These are phyloP conservation scores for Sanguinoderma infundibulare DNA, from an alignment of 1,284 basidiomycete species.

Conservation along the genomic window DNA sequence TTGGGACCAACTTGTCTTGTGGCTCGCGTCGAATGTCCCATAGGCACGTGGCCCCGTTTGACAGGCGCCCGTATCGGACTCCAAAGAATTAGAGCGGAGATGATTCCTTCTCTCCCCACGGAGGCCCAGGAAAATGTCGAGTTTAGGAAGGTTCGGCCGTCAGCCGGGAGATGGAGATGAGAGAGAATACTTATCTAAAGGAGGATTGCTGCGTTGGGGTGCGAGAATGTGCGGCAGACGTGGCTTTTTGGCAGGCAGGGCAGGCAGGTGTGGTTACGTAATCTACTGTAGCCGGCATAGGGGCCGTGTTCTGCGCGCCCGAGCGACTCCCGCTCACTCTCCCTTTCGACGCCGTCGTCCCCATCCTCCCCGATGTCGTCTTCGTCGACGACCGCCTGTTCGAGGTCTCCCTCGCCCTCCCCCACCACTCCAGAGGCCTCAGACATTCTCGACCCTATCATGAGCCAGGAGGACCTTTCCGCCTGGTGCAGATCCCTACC, in stretches of 20 bases:
- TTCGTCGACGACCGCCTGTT: conserved; percentile 54
- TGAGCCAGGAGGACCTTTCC: conserved; percentile 57
- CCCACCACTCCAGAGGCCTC: conserved; percentile 70
- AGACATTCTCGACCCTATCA: conserved; percentile 51
- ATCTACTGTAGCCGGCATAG: not conserved
- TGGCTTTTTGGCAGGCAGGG: not conserved
- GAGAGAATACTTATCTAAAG: no score
- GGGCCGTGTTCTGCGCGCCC: conserved; percentile 1
- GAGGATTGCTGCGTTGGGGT: not conserved
- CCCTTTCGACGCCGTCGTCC: conserved; percentile 4
- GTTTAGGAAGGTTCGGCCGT: no score
- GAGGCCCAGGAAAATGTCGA: no score
- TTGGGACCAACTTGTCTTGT: not conserved
- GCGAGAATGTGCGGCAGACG: not conserved
- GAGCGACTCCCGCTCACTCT: conserved; percentile 2
- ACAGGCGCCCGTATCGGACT: not conserved
- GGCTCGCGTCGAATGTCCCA: not conserved
- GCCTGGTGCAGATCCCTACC: conserved; percentile 61
- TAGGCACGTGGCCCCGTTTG: not conserved
- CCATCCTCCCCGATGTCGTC: conserved; percentile 46
- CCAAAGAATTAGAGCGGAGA: not conserved
- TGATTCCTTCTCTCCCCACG: not conserved
- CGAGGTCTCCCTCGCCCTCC: conserved; percentile 70
- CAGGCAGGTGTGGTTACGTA: not conserved
- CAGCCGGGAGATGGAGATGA: no score